Conservation (phyloP, 108 stramenopile genomes). For the Nitzschia inconspicua region DNA sequence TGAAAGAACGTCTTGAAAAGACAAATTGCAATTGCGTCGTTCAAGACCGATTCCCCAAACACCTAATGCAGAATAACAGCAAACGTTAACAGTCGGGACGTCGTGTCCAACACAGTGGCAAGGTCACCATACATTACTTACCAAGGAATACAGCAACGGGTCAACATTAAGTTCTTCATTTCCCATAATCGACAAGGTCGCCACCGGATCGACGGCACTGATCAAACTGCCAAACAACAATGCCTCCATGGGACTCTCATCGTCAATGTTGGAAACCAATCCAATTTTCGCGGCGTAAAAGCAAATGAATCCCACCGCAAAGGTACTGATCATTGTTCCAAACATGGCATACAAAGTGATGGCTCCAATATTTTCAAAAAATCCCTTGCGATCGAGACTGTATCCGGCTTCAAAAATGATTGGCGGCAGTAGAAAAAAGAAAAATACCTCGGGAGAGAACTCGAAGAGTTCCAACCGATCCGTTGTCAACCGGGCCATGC, state of each 20-base stretch:
- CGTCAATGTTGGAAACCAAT: slow-evolving; percentile 66
- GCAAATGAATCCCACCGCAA: slow-evolving; percentile 86
- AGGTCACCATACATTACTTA: too few relatives aligned
- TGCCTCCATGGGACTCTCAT: slow-evolving; percentile 91
- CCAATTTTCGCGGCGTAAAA: slow-evolving; percentile 74
- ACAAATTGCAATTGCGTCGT: slow-evolving; percentile 98
- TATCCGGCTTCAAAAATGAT: slow-evolving; percentile 99
- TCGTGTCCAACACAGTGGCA: too few relatives aligned
- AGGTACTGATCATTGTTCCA: slow-evolving; percentile 91
- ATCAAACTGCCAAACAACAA: slow-evolving; percentile 95
- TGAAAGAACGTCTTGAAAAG: slow-evolving; percentile 91
- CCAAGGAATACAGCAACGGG: slow-evolving; percentile 89
- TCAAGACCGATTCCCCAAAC: slow-evolving; percentile 97
- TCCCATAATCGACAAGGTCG: slow-evolving; percentile 93
- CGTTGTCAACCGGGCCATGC: slow-evolving; percentile 57
- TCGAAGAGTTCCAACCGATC: slow-evolving; percentile 64
- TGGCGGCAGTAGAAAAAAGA: slow-evolving; percentile 94
- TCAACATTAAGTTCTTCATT: slow-evolving; percentile 88
- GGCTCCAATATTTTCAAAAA: slow-evolving; percentile 94
- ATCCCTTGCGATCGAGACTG: slow-evolving; percentile 81
- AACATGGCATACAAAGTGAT: slow-evolving; percentile 91
- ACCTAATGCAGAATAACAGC: too few relatives aligned
- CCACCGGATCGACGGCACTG: slow-evolving; percentile 95
- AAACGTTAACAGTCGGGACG: too few relatives aligned
- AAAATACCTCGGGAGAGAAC: slow-evolving; percentile 93